These are phyloP conservation scores for Ceratorhiza oryzae-sativae DNA, from an alignment of 1,284 basidiomycete species.

Conservation along the genomic window DNA sequence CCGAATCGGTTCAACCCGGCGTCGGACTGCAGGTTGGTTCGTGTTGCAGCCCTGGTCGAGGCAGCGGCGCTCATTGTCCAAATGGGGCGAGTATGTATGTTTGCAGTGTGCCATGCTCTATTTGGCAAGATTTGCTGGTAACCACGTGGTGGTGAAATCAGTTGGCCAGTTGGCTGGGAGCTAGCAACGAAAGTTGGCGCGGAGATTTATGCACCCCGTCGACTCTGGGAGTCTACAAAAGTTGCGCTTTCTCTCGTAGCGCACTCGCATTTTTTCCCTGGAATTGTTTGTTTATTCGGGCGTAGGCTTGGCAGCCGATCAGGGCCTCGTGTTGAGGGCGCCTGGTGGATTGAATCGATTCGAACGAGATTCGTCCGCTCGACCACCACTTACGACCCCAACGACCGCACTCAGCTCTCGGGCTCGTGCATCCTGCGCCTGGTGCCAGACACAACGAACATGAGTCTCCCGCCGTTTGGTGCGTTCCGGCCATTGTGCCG, in stretches of 20 bases:
- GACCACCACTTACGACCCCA: slow-evolving; percentile 36
- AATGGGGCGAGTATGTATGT: not conserved
- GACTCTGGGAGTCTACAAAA: slow-evolving; percentile 25
- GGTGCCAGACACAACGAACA: slow-evolving; percentile 27
- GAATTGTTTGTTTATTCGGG: not conserved
- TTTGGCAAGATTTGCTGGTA: not conserved
- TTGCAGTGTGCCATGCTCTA: not conserved
- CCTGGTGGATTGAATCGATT: slow-evolving; percentile 2
- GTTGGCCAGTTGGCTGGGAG: slow-evolving; percentile 11
- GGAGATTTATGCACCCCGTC: not conserved
- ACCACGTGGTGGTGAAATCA: slow-evolving; percentile 14
- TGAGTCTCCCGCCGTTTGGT: slow-evolving; percentile 55
- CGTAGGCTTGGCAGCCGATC: slow-evolving; percentile 27
- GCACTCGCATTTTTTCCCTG: not conserved
- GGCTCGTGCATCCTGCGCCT: slow-evolving; percentile 21
- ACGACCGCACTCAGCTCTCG: slow-evolving; percentile 16
- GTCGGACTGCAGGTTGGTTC: not conserved
- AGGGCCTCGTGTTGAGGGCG: slow-evolving; percentile 36
- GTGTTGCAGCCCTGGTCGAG: not conserved
- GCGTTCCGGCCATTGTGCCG: slow-evolving; percentile 66
- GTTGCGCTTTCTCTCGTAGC: not conserved
- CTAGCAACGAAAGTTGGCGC: slow-evolving; percentile 1
- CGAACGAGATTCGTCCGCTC: not conserved
- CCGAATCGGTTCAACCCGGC: not conserved
- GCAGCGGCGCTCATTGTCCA: not conserved